A percentile compares a stretch with the other conserved stretches of the same genome.
phyloP scores from a whole-genome alignment of 2,329 filamentous ascomycete species.

The Trichothecium roseum region DNA sequence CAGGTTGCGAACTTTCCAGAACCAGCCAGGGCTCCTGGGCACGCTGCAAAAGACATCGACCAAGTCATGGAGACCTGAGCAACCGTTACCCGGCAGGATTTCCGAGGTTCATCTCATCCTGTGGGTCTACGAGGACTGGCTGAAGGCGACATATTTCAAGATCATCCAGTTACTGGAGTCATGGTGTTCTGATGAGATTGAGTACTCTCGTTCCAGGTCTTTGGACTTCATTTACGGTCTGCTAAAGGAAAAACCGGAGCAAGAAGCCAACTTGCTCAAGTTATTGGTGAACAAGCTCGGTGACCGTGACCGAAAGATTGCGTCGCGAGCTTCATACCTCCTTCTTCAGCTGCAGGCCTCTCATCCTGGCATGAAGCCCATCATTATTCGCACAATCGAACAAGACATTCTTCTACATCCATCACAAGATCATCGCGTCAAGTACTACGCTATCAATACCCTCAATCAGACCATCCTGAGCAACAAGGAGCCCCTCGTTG shows the following conservation, averaged over 20 bases:
- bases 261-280: constrained; percentile 86
- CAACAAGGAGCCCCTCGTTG: constrained; percentile 69
- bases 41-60: constrained; percentile 53
- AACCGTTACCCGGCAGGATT: constrained; percentile 62
- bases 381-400: constrained; percentile 78
- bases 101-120: constrained; percentile 69
- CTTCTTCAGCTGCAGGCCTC: constrained; percentile 82
- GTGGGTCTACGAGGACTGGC: constrained; percentile 92
- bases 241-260: constrained; percentile 90
- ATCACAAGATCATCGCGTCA: constrained; percentile 77
- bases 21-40: constrained; percentile 66
- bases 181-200: constrained; percentile 92
- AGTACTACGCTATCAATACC: constrained; percentile 94
- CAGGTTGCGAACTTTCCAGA: constrained; percentile 67
- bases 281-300: constrained; percentile 94
- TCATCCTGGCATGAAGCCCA: constrained; percentile 87
- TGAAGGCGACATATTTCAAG: constrained; percentile 90
- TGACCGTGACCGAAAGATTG: constrained; percentile 90
- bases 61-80: constrained; percentile 54
- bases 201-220: constrained; percentile 79
- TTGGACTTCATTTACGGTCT: constrained; percentile 88
- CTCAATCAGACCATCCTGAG: constrained; percentile 94
- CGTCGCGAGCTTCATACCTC: constrained; percentile 85
- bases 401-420: constrained; percentile 80
- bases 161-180: constrained; percentile 82